Conservation (phyloP, 768 basidiomycete species). For the Tulasnella calospora region DNA sequence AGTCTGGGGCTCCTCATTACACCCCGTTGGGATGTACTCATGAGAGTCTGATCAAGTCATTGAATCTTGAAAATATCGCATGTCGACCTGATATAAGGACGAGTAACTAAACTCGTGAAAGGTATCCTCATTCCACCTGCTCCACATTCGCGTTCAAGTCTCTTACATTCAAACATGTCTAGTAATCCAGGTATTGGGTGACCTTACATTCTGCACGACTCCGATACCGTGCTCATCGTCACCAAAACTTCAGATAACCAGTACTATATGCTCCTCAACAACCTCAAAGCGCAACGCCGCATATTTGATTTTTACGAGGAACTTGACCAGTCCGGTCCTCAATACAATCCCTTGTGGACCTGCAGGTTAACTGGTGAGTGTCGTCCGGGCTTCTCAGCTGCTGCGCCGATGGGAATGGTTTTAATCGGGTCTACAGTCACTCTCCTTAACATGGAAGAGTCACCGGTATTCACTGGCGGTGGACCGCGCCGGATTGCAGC, state of each 20-base stretch:
- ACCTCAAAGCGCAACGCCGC: neutral
- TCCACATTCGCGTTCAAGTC: neutral
- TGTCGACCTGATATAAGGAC: neutral
- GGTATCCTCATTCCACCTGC: neutral
- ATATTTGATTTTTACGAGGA: neutral
- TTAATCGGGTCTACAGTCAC: no score
- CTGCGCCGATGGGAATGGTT: no score
- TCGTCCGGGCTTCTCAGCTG: neutral
- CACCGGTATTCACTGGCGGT: neutral
- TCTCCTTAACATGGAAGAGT: no score
- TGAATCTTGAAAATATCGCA: neutral
- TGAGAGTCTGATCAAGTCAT: neutral
- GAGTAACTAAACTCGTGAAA: neutral
- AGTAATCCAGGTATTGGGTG: neutral
- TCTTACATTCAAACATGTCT: neutral
- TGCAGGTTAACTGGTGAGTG: neutral
- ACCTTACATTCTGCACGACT: neutral
- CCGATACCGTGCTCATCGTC: neutral
- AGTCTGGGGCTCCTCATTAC: neutral
- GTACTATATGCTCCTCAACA: neutral
- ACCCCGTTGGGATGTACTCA: neutral
- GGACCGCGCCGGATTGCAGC: neutral
- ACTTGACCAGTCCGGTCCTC: neutral
- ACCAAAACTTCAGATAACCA: neutral
- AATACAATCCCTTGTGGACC: neutral